Base-by-base conservation (phyloP, 768 basidiomycete species). In the Terana coerulea region DNA sequence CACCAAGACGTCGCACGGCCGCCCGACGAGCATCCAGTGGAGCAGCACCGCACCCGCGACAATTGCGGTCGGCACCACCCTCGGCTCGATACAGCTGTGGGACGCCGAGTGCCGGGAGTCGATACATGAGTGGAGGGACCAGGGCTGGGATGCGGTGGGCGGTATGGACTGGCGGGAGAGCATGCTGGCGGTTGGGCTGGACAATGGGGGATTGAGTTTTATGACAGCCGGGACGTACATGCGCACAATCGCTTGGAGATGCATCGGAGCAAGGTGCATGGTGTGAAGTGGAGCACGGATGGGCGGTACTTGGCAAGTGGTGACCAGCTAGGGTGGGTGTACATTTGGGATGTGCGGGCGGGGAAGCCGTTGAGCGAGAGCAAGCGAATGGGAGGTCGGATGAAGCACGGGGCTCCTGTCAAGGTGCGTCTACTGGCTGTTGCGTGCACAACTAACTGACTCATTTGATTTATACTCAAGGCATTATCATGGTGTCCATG, bases 401-500 rank as follows among this genome's bases (percentile, higher is more conserved):
- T 71, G 58, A 75, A 71, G 58, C 75, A 76, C 47, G 61, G 61
- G 0, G 75, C 73, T 14, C 68, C 75, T 0, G 72, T 77, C 29
- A 76, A 76, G 69, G 75, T 75, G 29, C 40, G 56, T 34, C 19
- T 35, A 29, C 5, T 22, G 46, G 22, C 9, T 12, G 28, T 28
- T 21, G 19, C 15, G 15, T 22, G 15, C 42, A 17, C 6, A 2
- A 15, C 47, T 51, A 4, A 33, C 44, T 36, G 15, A 37, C 33
- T 35, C 5, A 30, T 45, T 17, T 34, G 29, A 29, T 50, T 5
- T 41, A n/a, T 39, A 8, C 44, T 14, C 1, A 25, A 87, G 85
- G 86, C 86, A 1, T 68, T 88, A 41, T 79, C 84, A 0, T 88
- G 86, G 86, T 83, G 83, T 58, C 85, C 86, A 0, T 88, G 86